A percentile compares a stretch with the other conserved stretches of the same genome.
These are phyloP conservation scores for Leccinum ochraceum DNA, from an alignment of 768 basidiomycete genomes.

Conservation along the genomic window DNA sequence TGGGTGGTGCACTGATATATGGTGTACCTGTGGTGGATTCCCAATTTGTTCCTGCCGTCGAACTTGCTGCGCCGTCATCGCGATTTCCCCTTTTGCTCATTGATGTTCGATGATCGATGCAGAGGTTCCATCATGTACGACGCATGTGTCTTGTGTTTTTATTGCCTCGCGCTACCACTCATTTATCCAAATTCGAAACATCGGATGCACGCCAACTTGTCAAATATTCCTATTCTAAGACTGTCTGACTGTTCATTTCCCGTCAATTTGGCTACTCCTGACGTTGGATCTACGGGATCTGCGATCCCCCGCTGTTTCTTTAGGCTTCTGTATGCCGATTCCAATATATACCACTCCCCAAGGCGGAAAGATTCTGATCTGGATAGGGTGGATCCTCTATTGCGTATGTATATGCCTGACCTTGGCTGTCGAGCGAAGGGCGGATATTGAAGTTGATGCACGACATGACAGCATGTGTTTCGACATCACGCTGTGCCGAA, in stretches of 20 bases:
- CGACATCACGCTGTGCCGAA: no score
- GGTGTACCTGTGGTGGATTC: constrained; percentile 55
- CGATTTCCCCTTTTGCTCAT: constrained; percentile 76
- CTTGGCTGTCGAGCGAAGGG: no score
- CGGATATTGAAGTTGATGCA: no score
- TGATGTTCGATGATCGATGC: constrained; percentile 36
- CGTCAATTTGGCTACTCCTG: constrained; percentile 2
- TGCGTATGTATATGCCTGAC: no score
- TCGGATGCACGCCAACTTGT: constrained; percentile 17
- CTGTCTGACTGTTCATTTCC: constrained; percentile 9
- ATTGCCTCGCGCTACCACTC: constrained; percentile 23
- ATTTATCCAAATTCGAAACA: constrained; percentile 35
- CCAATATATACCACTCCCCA: no score
- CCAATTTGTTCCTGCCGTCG: constrained; percentile 57
- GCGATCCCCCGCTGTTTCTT: not conserved
- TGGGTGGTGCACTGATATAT: constrained; percentile 46
- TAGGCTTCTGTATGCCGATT: no score
- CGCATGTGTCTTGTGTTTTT: constrained; percentile 20
- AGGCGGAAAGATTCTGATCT: no score
- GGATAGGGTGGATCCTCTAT: no score
- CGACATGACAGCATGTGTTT: no score
- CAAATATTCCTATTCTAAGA: constrained; percentile 18
- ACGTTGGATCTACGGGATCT: constrained; percentile 22
- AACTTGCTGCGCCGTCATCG: constrained; percentile 68
- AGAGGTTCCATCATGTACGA: constrained; percentile 19